Evolutionary conservation across 164 flowering plant species (phyloP), one percentile per base, ranked within the genome.

Genomic region (grape (Vitis vinifera)): DNA sequence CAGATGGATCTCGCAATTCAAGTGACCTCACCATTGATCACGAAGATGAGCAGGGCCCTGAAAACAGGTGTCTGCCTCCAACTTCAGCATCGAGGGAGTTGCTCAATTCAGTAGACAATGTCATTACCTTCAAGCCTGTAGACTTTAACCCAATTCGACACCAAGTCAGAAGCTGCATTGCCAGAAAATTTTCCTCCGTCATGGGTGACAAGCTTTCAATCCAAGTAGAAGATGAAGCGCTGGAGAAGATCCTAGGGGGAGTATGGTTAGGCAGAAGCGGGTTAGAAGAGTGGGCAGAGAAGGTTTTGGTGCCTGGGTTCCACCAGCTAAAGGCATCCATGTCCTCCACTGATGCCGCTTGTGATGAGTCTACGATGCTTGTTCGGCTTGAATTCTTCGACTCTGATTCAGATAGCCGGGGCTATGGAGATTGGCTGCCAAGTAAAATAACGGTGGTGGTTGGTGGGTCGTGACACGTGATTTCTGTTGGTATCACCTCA

Each of bases 1-100:
- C 79, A 4, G 91, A 88, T 65, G 91, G 90, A 0, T 88, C 97
- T 3, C 82, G 77, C 55, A 86, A 91, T 68, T 91, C 97, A 1
- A 94, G 99, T 47, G 96, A 91, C 66, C 85, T 95, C 59, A 91
- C 96, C 3, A 53, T 84, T 0, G 98, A 91, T 19, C 89, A 84
- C 17, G 93, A 88, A n/a, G 88, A 77, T 1, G 88, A 85, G 4
- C 74, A 64, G 8, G 82, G 73, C 71, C 78, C 78, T 13, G 68
- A 71, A 7, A 68, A 65, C 51, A 71, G 73, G 55, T 72, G 53
- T 13, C 67, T 69, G 10, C 51, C 78, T 8, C 11, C 73, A 11
- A 68, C 78, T 10, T 66, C 90, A 15, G 69, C 72, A 8, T 73
- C 82, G 0, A 71, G 68, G 0, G 94, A 91, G 53, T 77, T 95